Evolutionary conservation across 768 basidiomycete species (phyloP), one percentile per base, ranked within the genome.

Genomic region (Asterophora lycoperdoides): DNA sequence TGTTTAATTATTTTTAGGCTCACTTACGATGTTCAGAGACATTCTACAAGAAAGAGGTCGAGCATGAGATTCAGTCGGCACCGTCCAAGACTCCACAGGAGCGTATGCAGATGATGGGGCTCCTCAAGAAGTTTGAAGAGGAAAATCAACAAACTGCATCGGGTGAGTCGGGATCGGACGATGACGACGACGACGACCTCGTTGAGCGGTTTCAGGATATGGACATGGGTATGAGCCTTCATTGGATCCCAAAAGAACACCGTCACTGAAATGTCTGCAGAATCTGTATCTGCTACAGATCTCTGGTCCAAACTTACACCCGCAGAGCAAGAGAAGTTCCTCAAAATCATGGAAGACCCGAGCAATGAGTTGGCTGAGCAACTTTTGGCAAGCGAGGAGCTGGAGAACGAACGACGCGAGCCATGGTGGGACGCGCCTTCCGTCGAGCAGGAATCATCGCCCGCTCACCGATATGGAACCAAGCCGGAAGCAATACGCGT

Each of bases 1-100:
- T 20, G 15, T 14, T 26, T 35, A 42, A 23, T 33, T 11, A 37
- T 34, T 43, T 39, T 46, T 45, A 71, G 88, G 60, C 68, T 41
- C 90, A 93, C 64, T 70, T 74, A 2, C 75, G 78, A 62, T 93
- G 90, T 68, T 90, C 89, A 19, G 91, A 93, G 63, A 68, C 73
- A 0, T 93, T 93, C 63, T 92, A 91, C 64, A 80, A 81, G 55
- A 82, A 81, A 44, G 84, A 89, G 59, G 65, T 93, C 3, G 81
- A 86, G 54, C 64, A 64, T 2, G 80, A 85, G 39, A 84, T 89
- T 45, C 74, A 72, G 34, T 60, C 75, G 0, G 74, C 71, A 29
- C 73, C 83, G 3, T 76, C 80, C 4, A 81, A 76, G 57, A 71
- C 76, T 2, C 64, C 69, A 0, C 68, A 78, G 49, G 88, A 93